Evolutionary conservation across 768 basidiomycete species (phyloP), one percentile per base, ranked within the genome.

Genomic region (Podaxis sp.): DNA sequence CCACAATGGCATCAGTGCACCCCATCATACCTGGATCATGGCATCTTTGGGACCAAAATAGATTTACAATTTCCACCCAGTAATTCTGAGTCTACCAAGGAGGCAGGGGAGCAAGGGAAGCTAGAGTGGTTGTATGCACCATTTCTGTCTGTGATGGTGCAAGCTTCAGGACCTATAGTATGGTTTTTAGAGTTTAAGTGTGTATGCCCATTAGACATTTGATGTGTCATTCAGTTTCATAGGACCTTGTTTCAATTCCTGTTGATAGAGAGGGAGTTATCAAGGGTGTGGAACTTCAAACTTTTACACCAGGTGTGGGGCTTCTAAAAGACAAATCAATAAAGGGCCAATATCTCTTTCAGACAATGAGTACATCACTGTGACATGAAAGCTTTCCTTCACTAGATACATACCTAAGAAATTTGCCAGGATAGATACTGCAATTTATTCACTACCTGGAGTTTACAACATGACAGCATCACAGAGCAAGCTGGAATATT

Each of bases 371-470:
- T 68, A 61, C 32, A 59, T 76, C 36, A 66, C 74, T 11, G 63
- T 77, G 6, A 68, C 65, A 5, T 76, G 75, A 74, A 71, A 71
- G 3, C 62, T 77, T 32, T 66, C 68, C 1, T 74, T 69, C 37
- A 68, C 72, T 0, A 71, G 70, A 7, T 62, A 60, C 21, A 62
- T 70, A 1, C 69, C 67, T 4, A 56, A 21, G 4, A 74, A 71
- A 51, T 50, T 69, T 18, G 2, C 59, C 1, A 14, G 67, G 16
- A 62, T 64, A 0, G 67, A 73, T 52, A 55, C 52, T 10, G 44
- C 67, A 14, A 55, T 57, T 16, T 50, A 37, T 21, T 35, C 55
- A 0, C 54, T 53, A 4, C 52, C 52, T 13, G 11, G 37, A 11
- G 53, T 37, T 1, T 57, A 57, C 44, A 61, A 69, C 46, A 65